phyloP scores from a whole-genome alignment of 805 yeast genomes.

The Lachancea sp. region DNA sequence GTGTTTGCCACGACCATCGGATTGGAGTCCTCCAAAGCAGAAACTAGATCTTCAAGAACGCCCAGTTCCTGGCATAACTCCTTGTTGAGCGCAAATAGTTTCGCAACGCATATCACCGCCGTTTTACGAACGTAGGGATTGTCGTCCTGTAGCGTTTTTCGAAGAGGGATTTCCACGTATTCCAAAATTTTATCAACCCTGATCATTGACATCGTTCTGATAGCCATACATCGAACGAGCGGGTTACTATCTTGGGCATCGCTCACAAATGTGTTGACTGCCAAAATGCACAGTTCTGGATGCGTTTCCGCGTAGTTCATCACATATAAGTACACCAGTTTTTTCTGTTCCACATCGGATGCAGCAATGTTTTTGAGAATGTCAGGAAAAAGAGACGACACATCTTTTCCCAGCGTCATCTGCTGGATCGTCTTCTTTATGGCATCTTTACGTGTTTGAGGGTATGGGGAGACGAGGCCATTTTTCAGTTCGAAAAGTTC shows the following conservation, averaged over 20 bases:
- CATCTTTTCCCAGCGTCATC: slow-evolving; percentile 97
- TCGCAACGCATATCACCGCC: slow-evolving; percentile 96
- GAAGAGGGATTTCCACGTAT: slow-evolving; percentile 85
- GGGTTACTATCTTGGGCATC: slow-evolving; percentile 98
- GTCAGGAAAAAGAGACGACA: slow-evolving; percentile 89
- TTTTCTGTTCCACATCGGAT: slow-evolving; percentile 92
- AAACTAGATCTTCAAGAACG: slow-evolving; percentile 61
- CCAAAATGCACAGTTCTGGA: slow-evolving; percentile 92
- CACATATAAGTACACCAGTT: slow-evolving; percentile 84
- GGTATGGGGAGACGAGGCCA: slow-evolving; percentile 91
- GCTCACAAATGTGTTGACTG: slow-evolving; percentile 91
- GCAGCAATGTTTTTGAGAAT: slow-evolving; percentile 95
- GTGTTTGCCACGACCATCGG: slow-evolving; percentile 98
- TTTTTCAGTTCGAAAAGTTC: slow-evolving; percentile 86
- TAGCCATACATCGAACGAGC: slow-evolving; percentile 88
- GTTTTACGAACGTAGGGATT: slow-evolving; percentile 97
- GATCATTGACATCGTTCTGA: slow-evolving; percentile 97
- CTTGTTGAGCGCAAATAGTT: slow-evolving; percentile 79
- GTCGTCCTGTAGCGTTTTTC: slow-evolving; percentile 80
- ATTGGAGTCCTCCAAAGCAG: slow-evolving; percentile 73
- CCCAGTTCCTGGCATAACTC: slow-evolving; percentile 82
- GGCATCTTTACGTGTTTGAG: slow-evolving; percentile 91
- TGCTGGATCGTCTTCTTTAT: slow-evolving; percentile 95
- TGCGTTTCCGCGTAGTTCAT: slow-evolving; percentile 97
- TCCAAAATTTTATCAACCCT: slow-evolving; percentile 93